These are phyloP conservation scores for Fusarium camptoceras DNA, from an alignment of 2,329 filamentous ascomycete genomes.

Conservation along the genomic window DNA sequence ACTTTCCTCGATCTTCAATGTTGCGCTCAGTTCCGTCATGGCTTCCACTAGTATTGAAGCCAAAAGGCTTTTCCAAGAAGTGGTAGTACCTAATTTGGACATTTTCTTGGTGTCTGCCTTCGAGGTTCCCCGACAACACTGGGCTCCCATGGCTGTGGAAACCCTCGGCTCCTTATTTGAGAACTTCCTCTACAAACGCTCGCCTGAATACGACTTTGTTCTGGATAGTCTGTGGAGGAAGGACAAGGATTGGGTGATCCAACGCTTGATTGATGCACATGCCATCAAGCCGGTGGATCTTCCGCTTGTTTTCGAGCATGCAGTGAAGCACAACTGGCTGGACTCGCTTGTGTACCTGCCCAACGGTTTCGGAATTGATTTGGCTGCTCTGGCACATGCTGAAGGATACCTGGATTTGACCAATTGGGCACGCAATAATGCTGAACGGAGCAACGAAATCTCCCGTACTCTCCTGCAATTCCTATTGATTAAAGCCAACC, in stretches of 20 bases:
- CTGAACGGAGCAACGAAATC: slow-evolving; percentile 75
- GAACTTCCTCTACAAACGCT: slow-evolving; percentile 83
- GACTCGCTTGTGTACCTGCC: slow-evolving; percentile 81
- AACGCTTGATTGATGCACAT: slow-evolving; percentile 83
- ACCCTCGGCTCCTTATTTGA: slow-evolving; percentile 83
- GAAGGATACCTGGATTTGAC: slow-evolving; percentile 83
- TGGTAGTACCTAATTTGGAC: slow-evolving; percentile 78
- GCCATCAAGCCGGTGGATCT: slow-evolving; percentile 73
- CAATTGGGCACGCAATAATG: slow-evolving; percentile 80
- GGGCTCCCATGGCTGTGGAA: slow-evolving; percentile 79
- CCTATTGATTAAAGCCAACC: slow-evolving; percentile 83
- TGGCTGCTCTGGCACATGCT: slow-evolving; percentile 86
- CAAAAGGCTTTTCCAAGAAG: slow-evolving; percentile 73
- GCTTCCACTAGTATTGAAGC: slow-evolving; percentile 73
- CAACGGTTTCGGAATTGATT: slow-evolving; percentile 87
- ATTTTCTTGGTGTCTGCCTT: slow-evolving; percentile 84
- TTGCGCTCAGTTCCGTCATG: slow-evolving; percentile 70
- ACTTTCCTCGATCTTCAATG: slow-evolving; percentile 75
- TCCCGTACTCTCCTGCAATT: slow-evolving; percentile 81
- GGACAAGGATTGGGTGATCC: slow-evolving; percentile 86
- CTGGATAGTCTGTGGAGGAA: slow-evolving; percentile 92
- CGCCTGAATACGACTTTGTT: slow-evolving; percentile 85
- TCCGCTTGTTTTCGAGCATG: slow-evolving; percentile 67
- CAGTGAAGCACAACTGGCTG: slow-evolving; percentile 84
- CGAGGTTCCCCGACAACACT: slow-evolving; percentile 77